Conservation (phyloP, 306 rosid genomes). For the Castanospermum australe region DNA sequence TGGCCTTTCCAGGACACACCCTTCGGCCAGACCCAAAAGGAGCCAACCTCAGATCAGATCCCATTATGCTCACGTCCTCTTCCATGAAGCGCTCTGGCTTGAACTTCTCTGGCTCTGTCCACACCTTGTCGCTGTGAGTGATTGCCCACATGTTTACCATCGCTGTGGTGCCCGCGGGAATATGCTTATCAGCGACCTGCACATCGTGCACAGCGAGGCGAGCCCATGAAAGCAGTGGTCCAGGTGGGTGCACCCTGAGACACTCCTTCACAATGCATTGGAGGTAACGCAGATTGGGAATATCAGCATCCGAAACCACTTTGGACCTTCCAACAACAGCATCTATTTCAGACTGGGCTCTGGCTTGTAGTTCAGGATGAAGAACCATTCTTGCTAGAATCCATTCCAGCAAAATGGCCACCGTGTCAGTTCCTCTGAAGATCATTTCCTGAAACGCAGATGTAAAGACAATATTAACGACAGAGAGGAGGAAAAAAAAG, state of each 20-base stretch:
- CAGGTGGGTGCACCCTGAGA: slow-evolving; percentile 78
- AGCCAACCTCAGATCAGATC: slow-evolving; percentile 71
- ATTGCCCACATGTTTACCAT: slow-evolving; percentile 92
- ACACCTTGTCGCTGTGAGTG: slow-evolving; percentile 51
- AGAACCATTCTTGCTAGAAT: slow-evolving; percentile 85
- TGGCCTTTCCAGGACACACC: slow-evolving; percentile 78
- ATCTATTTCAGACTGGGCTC: slow-evolving; percentile 57
- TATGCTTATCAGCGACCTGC: slow-evolving; percentile 35
- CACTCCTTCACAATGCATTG: slow-evolving; percentile 71
- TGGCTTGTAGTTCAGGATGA: slow-evolving; percentile 70
- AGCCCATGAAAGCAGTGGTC: slow-evolving; percentile 87
- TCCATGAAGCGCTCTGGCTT: slow-evolving; percentile 58
- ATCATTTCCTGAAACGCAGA: slow-evolving; percentile 63
- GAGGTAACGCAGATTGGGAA: slow-evolving; percentile 57
- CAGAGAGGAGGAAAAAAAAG: background rate
- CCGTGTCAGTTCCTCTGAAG: slow-evolving; percentile 88
- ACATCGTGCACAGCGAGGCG: slow-evolving; percentile 68
- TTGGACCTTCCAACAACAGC: background rate
- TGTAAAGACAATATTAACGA: background rate
- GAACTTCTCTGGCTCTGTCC: slow-evolving; percentile 49
- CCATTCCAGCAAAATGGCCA: slow-evolving; percentile 84
- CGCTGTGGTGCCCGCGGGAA: slow-evolving; percentile 74
- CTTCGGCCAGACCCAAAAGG: slow-evolving; percentile 83
- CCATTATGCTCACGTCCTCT: slow-evolving; percentile 45
- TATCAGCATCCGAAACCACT: slow-evolving; percentile 46